Conservation (phyloP, 1,284 basidiomycete genomes). For the Cutaneotrichosporon cutaneum region DNA sequence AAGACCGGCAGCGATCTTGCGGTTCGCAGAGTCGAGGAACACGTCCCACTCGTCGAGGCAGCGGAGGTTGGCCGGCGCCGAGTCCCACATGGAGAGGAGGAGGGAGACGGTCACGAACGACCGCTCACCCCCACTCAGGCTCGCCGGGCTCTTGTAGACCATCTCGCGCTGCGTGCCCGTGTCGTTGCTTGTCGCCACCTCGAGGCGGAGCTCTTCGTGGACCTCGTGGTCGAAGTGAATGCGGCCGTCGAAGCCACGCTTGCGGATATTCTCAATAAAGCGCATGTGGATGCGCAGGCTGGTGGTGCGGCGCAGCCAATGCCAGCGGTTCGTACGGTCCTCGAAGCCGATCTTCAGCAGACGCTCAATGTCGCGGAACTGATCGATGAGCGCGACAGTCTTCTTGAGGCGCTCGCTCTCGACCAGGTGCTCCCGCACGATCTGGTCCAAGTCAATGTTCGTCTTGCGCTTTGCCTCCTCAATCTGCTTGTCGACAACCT, state of each 20-base stretch:
- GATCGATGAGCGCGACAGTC: not conserved
- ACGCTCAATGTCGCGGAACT: conserved; percentile 9
- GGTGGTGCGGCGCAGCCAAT: conserved; percentile 80
- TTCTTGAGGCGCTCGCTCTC: conserved; percentile 1
- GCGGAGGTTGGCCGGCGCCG: conserved; percentile 86
- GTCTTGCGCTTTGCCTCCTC: conserved; percentile 71
- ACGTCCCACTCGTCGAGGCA: conserved; percentile 91
- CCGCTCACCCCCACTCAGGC: conserved; percentile 86
- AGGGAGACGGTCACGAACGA: conserved; percentile 96
- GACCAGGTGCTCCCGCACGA: conserved; percentile 47
- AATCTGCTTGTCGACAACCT: conserved; percentile 66
- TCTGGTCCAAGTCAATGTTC: conserved; percentile 73
- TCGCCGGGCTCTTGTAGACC: conserved; percentile 62
- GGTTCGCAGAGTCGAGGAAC: conserved; percentile 93
- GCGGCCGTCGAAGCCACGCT: conserved; percentile 81
- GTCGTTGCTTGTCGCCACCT: conserved; percentile 9
- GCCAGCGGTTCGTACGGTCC: conserved; percentile 72
- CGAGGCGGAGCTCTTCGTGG: conserved; percentile 62
- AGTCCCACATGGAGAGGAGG: conserved; percentile 90
- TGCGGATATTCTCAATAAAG: conserved; percentile 77
- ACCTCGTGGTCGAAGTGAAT: conserved; percentile 72
- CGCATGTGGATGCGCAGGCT: conserved; percentile 77
- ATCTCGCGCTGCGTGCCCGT: not conserved
- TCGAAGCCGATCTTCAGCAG: conserved; percentile 31
- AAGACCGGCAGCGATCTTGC: conserved; percentile 86